phyloP scores from a whole-genome alignment of 257 asterid genomes.

The Anisodus tanguticus region DNA sequence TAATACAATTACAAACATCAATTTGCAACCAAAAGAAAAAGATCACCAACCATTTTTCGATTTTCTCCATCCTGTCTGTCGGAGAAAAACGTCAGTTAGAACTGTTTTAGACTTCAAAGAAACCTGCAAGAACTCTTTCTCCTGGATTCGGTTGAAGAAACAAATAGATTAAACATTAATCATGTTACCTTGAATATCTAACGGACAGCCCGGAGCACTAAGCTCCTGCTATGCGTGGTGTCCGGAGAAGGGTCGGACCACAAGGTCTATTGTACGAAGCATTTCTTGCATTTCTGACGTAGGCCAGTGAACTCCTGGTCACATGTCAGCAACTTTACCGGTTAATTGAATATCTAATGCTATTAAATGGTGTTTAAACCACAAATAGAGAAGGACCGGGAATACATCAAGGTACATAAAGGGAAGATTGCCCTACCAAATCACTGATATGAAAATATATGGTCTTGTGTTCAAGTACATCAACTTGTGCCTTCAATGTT shows the following conservation, averaged over 20 bases:
- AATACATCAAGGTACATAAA: no score
- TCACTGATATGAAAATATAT: constrained; percentile 7
- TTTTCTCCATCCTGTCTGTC: constrained; percentile 2
- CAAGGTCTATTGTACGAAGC: no score
- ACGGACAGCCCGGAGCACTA: no score
- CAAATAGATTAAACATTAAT: background rate
- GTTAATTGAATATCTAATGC: background rate
- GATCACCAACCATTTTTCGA: background rate
- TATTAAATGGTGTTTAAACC: background rate
- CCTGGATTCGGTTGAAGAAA: background rate
- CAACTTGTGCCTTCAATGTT: background rate
- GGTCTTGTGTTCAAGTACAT: background rate
- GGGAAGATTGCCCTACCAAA: background rate
- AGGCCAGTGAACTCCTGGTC: no score
- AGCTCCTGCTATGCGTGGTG: no score
- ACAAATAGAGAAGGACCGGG: no score
- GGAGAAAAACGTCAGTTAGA: background rate
- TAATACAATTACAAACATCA: background rate
- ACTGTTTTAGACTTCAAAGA: background rate
- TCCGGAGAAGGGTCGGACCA: no score
- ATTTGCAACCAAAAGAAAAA: background rate
- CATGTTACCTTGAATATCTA: background rate
- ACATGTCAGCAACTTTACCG: no score
- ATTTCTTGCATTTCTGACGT: no score
- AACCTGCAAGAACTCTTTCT: background rate